Percentiles rank a stretch among this genome's conserved stretches.
These are phyloP conservation scores for Pseudogymnoascus sp. DNA, from an alignment of 2,329 filamentous ascomycete species.

Conservation along the genomic window DNA sequence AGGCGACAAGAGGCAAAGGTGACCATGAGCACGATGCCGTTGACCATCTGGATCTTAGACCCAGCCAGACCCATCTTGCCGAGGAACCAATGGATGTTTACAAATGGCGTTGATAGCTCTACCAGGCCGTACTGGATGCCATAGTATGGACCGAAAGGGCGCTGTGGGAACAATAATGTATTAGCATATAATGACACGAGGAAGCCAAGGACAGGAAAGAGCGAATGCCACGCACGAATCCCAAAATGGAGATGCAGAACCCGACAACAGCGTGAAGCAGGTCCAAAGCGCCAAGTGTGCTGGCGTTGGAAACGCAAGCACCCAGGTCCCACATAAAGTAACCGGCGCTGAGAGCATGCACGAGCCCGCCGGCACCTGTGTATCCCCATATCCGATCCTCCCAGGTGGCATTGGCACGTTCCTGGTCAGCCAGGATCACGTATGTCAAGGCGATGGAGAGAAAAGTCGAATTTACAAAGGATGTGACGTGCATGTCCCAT, in stretches of 20 bases:
- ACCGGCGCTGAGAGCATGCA: slow-evolving; percentile 67
- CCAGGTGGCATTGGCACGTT: slow-evolving; percentile 57
- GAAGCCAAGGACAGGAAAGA: neutral
- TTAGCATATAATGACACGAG: neutral
- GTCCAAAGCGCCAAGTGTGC: slow-evolving; percentile 72
- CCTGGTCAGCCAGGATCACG: slow-evolving; percentile 59
- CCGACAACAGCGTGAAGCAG: slow-evolving; percentile 50
- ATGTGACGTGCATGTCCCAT: slow-evolving; percentile 81
- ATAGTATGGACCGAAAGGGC: slow-evolving; percentile 78
- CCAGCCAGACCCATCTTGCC: slow-evolving; percentile 77
- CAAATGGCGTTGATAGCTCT: slow-evolving; percentile 75
- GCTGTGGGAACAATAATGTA: slow-evolving; percentile 38
- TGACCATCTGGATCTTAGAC: slow-evolving; percentile 66
- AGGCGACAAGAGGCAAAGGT: slow-evolving; percentile 72
- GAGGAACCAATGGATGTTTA: slow-evolving; percentile 86
- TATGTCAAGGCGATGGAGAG: slow-evolving; percentile 67
- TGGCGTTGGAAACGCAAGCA: slow-evolving; percentile 57
- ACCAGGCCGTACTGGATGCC: slow-evolving; percentile 73
- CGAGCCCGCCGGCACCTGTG: slow-evolving; percentile 61
- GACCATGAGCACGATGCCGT: slow-evolving; percentile 62
- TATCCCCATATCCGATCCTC: slow-evolving; percentile 70
- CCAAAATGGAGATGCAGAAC: slow-evolving; percentile 60
- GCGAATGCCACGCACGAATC: slow-evolving; percentile 57
- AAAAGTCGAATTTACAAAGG: slow-evolving; percentile 63
- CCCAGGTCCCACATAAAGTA: slow-evolving; percentile 77